Base-by-base conservation (phyloP, 208 protist genomes). In the Acanthamoeba royreba region DNA sequence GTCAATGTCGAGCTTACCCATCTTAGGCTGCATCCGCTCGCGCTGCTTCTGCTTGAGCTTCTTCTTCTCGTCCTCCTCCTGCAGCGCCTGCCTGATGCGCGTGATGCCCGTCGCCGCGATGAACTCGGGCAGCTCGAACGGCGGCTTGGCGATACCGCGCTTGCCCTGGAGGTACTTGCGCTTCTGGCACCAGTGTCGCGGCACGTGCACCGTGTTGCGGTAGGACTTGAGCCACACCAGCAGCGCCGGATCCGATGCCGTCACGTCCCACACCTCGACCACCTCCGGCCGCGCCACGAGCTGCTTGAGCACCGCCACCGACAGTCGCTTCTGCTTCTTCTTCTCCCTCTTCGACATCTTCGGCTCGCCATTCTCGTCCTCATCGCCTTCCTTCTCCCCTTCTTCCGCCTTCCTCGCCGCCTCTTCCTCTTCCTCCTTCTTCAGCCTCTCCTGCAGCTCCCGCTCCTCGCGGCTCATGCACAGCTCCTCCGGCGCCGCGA, bases 161-260 rank as follows among this genome's bases (percentile, higher is more conserved):
- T 99, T 99, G 58, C 96, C 96, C 87, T 98, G 97, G 25, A 99
- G 96, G 94, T 99, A 99, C 58, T 99, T 98, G 38, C 99, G 97
- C 95, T 99, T 99, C 92, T 99, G 96, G 69, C 94, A 96, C 99
- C 99, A 99, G 97, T 99, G 99, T 40, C 95, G 94, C n/a, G 99
- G 99, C 88, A 99, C 99, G 11, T 98, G 98, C 25, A 99, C 98
- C 5, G 97, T 94, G 90, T 99, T 99, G 33, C 97, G 95, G 31
- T 98, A 96, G 66, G 98, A 94, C 96, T 99, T 99, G 58, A 99
- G 94, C 9, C 97, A 88, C 17, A 99, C 98, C 0, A 99, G 98
- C 55, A 99, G 98, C 74, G 97, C 88, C 8, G 99, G 99, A 95
- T 99, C 99, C 22, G 96, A 88, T 15, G 99, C 96, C 92, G 98